A percentile compares a stretch with the other conserved stretches of the same genome.
phyloP scores from a whole-genome alignment of 1,284 basidiomycete genomes.

The Tausonia pullulans region DNA sequence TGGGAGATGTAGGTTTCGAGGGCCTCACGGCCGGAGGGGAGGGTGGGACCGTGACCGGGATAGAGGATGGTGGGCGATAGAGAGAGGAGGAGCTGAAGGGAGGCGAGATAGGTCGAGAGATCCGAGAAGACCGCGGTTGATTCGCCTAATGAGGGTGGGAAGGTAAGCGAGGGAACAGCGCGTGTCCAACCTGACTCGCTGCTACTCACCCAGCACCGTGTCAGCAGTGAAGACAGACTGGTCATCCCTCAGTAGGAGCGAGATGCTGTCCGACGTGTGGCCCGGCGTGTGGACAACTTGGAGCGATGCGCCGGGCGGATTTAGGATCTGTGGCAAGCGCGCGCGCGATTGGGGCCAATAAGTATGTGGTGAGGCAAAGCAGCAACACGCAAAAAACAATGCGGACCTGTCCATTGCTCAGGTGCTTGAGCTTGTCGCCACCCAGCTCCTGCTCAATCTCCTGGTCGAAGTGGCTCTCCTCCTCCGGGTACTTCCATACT shows the following conservation, averaged over 20 bases:
- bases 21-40: slow-evolving; percentile 44
- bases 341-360: no score
- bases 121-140: slow-evolving; percentile 81
- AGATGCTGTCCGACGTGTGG: slow-evolving; percentile 73
- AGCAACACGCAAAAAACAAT: no score
- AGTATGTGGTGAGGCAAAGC: no score
- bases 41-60: slow-evolving; percentile 71
- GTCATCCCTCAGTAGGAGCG: slow-evolving; percentile 46
- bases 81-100: slow-evolving; percentile 51
- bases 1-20: slow-evolving; percentile 64
- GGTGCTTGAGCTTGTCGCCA: no score
- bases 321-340: neutral
- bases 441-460: neutral
- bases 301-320: slow-evolving; percentile 27
- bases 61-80: slow-evolving; percentile 44
- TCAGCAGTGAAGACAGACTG: slow-evolving; percentile 70
- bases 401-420: no score
- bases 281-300: slow-evolving; percentile 72
- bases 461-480: slow-evolving; percentile 5
- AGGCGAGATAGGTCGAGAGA: slow-evolving; percentile 55
- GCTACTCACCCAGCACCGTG: slow-evolving; percentile 47
- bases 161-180: neutral
- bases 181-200: neutral
- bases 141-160: slow-evolving; percentile 42
- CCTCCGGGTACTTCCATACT: slow-evolving; percentile 22